These are phyloP conservation scores for Debaryomyces robertsiae DNA, from an alignment of 1,139 yeast species.

Conservation along the genomic window DNA sequence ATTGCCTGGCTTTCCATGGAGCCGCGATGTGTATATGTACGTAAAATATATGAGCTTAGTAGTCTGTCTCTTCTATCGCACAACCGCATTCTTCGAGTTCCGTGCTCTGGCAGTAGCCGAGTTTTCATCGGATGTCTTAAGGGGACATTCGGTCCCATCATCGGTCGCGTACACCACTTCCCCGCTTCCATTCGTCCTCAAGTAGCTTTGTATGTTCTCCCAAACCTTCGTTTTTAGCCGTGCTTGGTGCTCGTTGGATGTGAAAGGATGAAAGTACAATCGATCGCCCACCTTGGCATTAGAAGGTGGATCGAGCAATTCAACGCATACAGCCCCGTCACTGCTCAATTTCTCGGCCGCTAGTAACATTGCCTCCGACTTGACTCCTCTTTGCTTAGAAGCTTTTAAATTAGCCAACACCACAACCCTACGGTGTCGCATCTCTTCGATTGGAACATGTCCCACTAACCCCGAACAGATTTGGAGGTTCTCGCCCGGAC, in stretches of 20 bases:
- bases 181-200: conserved; percentile 21
- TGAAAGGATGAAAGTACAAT: conserved; percentile 30
- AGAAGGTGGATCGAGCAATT: conserved; percentile 41
- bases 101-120: conserved; percentile 9
- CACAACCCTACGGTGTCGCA: conserved; percentile 81
- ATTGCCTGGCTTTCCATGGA: not conserved
- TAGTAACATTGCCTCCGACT: conserved; percentile 60
- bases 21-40: conserved; percentile 1
- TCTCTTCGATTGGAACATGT: conserved; percentile 72
- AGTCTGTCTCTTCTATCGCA: conserved; percentile 10
- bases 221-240: conserved; percentile 38
- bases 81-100: conserved; percentile 15
- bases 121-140: conserved; percentile 8
- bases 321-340: conserved; percentile 23
- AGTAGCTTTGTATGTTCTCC: conserved; percentile 30
- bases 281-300: conserved; percentile 30
- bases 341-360: conserved; percentile 41
- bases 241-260: conserved; percentile 21
- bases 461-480: conserved; percentile 73
- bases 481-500: conserved; percentile 29
- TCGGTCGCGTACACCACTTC: conserved; percentile 17
- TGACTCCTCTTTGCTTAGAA: conserved; percentile 78
- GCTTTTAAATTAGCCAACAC: conserved; percentile 89
- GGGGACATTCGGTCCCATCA: conserved; percentile 12
- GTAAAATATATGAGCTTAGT: conserved; percentile 4